A percentile compares a stretch with the other conserved stretches of the same genome.
These are phyloP conservation scores for Lineolata rhizophorae DNA, from an alignment of 495 filamentous ascomycete species.

Conservation along the genomic window DNA sequence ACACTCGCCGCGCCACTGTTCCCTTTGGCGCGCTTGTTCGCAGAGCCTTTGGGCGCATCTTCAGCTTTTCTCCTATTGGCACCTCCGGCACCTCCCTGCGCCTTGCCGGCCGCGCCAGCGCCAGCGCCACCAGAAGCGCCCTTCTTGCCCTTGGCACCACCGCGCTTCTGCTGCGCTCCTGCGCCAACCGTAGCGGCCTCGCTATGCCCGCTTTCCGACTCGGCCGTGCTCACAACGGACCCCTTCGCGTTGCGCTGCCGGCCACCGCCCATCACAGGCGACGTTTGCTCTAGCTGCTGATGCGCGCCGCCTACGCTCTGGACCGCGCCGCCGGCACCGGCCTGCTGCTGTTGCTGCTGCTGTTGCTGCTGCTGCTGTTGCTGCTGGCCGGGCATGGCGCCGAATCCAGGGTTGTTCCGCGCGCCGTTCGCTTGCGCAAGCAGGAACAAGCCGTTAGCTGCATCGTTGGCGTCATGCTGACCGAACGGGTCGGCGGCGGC, in stretches of 20 bases:
- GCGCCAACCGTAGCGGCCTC: conserved; percentile 42
- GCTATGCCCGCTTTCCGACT: conserved; percentile 45
- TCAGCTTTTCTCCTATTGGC: conserved; percentile 47
- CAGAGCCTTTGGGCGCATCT: conserved; percentile 40
- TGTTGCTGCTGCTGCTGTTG: no score
- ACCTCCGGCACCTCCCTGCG: no score
- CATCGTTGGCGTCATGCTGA: conserved; percentile 77
- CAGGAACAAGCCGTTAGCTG: conserved; percentile 85
- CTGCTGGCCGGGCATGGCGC: conserved; percentile 27
- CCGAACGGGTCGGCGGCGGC: conserved; percentile 36
- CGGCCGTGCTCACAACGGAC: no score
- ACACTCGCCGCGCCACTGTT: conserved; percentile 25
- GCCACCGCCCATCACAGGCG: no score
- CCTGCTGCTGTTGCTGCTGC: no score
- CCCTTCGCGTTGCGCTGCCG: no score
- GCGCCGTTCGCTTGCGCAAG: conserved; percentile 39
- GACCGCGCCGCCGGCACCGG: no score
- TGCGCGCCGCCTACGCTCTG: no score
- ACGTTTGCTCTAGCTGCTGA: no score
- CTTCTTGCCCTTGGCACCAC: conserved; percentile 65
- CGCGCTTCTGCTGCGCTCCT: no score
- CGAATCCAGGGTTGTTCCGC: conserved; percentile 27
- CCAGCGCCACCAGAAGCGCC: conserved; percentile 27
- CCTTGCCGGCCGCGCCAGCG: no score
- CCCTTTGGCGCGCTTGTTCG: conserved; percentile 51